These are phyloP conservation scores for Spergularia azorica DNA, from an alignment of 179 eudicot species.

Conservation along the genomic window DNA sequence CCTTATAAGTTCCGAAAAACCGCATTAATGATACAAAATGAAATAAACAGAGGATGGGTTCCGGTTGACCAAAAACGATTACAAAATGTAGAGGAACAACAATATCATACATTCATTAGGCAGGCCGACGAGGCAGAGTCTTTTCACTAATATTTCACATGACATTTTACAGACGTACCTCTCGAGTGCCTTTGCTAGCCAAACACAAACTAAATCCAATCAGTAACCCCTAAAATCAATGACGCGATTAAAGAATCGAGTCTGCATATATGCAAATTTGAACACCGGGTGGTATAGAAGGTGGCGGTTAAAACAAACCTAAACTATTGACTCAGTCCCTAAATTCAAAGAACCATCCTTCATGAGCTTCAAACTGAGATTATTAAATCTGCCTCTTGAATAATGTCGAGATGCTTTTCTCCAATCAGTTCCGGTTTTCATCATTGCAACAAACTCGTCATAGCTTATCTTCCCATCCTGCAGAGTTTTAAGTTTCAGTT, in stretches of 20 bases:
- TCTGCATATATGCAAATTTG: constrained; percentile 44
- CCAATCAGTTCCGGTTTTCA: constrained; percentile 96
- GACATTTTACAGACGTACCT: constrained; percentile 34
- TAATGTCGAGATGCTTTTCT: constrained; percentile 93
- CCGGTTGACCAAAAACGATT: constrained; percentile 26
- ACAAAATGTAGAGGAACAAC: constrained; percentile 8
- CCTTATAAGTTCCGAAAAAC: too few relatives aligned
- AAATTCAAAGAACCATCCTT: constrained; percentile 84
- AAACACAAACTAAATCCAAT: constrained; percentile 34
- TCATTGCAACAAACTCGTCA: constrained; percentile 88
- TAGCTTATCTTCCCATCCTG: constrained; percentile 91
- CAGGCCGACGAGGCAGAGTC: constrained; percentile 27
- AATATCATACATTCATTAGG: constrained; percentile 26
- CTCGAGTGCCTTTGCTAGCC: constrained; percentile 29
- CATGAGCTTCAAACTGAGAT: constrained; percentile 75
- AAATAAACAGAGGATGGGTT: constrained; percentile 1
- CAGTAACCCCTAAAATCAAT: constrained; percentile 25
- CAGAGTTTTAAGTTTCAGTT: constrained; percentile 7
- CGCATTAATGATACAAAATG: background rate
- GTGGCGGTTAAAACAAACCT: constrained; percentile 35
- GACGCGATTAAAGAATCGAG: constrained; percentile 23
- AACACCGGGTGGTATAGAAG: constrained; percentile 30
- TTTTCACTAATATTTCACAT: constrained; percentile 28
- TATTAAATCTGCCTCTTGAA: constrained; percentile 91
- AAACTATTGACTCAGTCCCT: constrained; percentile 48